These are phyloP conservation scores for Leucocoprinus sp. DNA, from an alignment of 768 basidiomycete species.

Conservation along the genomic window DNA sequence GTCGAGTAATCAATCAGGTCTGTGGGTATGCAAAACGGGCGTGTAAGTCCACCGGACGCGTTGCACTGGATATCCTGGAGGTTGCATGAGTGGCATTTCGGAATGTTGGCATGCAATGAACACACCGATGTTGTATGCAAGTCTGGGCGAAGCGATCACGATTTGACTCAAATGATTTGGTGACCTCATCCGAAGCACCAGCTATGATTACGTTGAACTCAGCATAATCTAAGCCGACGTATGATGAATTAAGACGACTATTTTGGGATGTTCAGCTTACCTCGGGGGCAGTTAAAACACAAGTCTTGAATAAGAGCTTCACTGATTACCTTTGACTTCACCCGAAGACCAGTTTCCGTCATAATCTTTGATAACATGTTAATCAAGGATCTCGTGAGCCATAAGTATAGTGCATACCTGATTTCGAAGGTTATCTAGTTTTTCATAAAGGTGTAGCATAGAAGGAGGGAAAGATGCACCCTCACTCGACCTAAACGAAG, in stretches of 20 bases:
- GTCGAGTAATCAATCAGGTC: background rate
- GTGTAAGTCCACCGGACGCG: background rate
- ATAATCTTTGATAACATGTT: background rate
- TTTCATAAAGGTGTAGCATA: constrained; percentile 1
- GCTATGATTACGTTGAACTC: constrained; percentile 2
- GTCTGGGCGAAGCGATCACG: background rate
- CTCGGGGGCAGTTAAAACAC: constrained; percentile 1
- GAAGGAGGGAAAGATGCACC: background rate
- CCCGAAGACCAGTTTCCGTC: background rate
- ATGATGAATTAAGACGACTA: background rate
- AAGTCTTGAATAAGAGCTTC: constrained; percentile 1
- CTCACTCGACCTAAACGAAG: background rate
- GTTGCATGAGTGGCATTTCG: no score
- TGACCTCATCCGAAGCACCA: background rate
- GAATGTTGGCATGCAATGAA: no score
- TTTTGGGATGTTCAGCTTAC: background rate
- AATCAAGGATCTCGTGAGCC: background rate
- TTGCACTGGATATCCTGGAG: no score
- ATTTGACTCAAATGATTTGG: background rate
- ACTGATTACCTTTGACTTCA: background rate
- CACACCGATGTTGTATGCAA: constrained; percentile 5
- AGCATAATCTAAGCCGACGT: background rate
- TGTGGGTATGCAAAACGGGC: background rate
- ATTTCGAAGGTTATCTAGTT: constrained; percentile 1
- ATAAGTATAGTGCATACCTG: background rate